Conservation (phyloP, 352 stramenopile genomes). For the Pythium plurisporium region DNA sequence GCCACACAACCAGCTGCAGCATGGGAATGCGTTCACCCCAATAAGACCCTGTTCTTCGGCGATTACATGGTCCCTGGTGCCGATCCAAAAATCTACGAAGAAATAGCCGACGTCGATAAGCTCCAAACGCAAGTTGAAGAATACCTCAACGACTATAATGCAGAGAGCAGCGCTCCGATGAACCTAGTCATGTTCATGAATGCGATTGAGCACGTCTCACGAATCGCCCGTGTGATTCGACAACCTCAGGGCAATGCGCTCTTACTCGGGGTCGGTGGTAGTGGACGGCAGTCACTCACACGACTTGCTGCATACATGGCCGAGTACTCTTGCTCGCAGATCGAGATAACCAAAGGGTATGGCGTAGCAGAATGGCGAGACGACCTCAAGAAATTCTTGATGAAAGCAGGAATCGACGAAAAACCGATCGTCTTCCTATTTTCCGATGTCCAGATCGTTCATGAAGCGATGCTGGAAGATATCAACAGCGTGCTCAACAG, state of each 20-base stretch:
- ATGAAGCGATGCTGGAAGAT: constrained; percentile 92
- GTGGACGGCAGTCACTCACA: constrained; percentile 88
- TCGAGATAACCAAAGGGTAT: constrained; percentile 92
- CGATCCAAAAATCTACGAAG: constrained; percentile 90
- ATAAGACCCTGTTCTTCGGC: constrained; percentile 74
- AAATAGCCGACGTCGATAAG: constrained; percentile 85
- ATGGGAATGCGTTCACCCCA: constrained; percentile 66
- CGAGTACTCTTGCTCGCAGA: constrained; percentile 89
- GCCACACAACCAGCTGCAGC: constrained; percentile 23
- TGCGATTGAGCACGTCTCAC: constrained; percentile 89
- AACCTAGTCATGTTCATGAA: constrained; percentile 89
- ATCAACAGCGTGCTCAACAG: constrained; percentile 95
- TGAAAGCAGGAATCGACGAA: constrained; percentile 84
- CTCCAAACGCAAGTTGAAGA: constrained; percentile 77
- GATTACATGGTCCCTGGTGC: constrained; percentile 92
- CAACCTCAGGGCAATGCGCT: constrained; percentile 91
- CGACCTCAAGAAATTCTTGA: constrained; percentile 90
- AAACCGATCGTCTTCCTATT: constrained; percentile 91
- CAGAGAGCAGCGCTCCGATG: constrained; percentile 82
- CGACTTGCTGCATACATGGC: constrained; percentile 89
- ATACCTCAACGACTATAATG: constrained; percentile 87
- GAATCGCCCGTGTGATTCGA: constrained; percentile 90
- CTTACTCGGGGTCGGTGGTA: constrained; percentile 90
- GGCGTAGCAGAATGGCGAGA: constrained; percentile 89
- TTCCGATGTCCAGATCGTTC: constrained; percentile 91